Percentiles rank a stretch among this genome's conserved stretches.
Conservation (phyloP, 2,329 filamentous ascomycete species). For the Penicillium verrucosum region DNA sequence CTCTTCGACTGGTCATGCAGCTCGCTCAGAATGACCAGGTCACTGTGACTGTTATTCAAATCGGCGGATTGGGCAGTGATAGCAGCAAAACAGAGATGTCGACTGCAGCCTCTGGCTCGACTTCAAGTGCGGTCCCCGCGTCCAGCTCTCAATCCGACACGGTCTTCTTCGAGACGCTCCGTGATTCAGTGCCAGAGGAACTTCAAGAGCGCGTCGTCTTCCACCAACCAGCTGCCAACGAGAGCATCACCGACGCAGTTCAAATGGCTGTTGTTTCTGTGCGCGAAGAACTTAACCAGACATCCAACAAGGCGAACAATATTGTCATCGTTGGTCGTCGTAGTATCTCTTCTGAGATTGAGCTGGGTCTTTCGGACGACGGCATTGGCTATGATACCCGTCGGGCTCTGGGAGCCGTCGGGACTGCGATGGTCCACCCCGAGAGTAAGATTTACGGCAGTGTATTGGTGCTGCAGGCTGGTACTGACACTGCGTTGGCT, state of each 20-base stretch:
- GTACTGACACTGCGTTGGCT: constrained; percentile 14
- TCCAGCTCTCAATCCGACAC: constrained; percentile 42
- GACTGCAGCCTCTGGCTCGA: constrained; percentile 4
- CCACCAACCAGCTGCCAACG: constrained; percentile 27
- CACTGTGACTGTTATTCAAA: constrained; percentile 70
- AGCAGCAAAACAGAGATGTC: constrained; percentile 7
- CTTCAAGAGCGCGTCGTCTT: constrained; percentile 59
- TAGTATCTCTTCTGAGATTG: constrained; percentile 15
- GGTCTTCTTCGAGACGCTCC: constrained; percentile 56
- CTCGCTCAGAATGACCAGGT: constrained; percentile 75
- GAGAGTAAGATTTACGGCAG: constrained; percentile 61
- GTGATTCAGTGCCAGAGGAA: constrained; percentile 53
- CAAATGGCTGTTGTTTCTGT: constrained; percentile 53
- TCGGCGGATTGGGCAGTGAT: constrained; percentile 37
- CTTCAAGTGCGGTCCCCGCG: neutral
- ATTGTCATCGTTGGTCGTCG: constrained; percentile 65
- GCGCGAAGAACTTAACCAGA: constrained; percentile 57
- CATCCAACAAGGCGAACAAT: constrained; percentile 65
- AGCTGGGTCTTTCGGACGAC: constrained; percentile 32
- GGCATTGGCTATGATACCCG: constrained; percentile 33
- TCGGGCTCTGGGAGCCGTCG: constrained; percentile 34
- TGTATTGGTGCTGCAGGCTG: constrained; percentile 67
- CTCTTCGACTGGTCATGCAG: constrained; percentile 77
- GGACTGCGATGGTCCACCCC: constrained; percentile 50
- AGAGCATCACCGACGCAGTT: constrained; percentile 44